Evolutionary conservation across 1,284 basidiomycete genomes (phyloP).

Genomic region (Ceratobasidium papillatum): DNA sequence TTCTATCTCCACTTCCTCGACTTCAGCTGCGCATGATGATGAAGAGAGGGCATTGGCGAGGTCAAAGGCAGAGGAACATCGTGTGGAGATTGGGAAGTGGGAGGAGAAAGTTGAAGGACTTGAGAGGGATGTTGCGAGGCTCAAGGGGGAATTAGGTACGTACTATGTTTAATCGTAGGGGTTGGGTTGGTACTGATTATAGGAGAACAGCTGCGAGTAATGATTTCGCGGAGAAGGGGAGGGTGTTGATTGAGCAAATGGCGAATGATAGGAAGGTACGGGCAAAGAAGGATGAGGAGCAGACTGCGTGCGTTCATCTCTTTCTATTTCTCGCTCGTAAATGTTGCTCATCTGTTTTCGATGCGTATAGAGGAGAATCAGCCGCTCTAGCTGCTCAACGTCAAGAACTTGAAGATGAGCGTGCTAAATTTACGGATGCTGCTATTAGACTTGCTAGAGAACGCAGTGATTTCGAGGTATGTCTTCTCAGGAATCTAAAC

Average conservation of each 20-base stretch:
- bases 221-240: slow-evolving; percentile 24
- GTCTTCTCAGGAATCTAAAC: slow-evolving; percentile 20
- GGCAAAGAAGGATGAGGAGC: slow-evolving; percentile 23
- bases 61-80: slow-evolving; percentile 39
- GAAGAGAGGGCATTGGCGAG: slow-evolving; percentile 56
- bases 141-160: slow-evolving; percentile 47
- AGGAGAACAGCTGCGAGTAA: slow-evolving; percentile 25
- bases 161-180: neutral
- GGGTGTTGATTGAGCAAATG: slow-evolving; percentile 33
- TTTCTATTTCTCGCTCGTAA: neutral
- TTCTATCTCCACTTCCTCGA: neutral
- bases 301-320: neutral
- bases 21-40: slow-evolving; percentile 53
- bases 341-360: neutral
- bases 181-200: neutral
- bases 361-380: slow-evolving; percentile 55
- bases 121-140: slow-evolving; percentile 47
- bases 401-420: slow-evolving; percentile 71
- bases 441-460: slow-evolving; percentile 71
- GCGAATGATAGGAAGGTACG: slow-evolving; percentile 14
- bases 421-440: slow-evolving; percentile 70
- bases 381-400: slow-evolving; percentile 46
- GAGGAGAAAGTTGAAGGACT: slow-evolving; percentile 42
- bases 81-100: slow-evolving; percentile 40
- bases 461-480: slow-evolving; percentile 72